A percentile compares a stretch with the other conserved stretches of the same genome.
Conservation (phyloP, 345 rosid species). For the Excoecaria agallocha region DNA sequence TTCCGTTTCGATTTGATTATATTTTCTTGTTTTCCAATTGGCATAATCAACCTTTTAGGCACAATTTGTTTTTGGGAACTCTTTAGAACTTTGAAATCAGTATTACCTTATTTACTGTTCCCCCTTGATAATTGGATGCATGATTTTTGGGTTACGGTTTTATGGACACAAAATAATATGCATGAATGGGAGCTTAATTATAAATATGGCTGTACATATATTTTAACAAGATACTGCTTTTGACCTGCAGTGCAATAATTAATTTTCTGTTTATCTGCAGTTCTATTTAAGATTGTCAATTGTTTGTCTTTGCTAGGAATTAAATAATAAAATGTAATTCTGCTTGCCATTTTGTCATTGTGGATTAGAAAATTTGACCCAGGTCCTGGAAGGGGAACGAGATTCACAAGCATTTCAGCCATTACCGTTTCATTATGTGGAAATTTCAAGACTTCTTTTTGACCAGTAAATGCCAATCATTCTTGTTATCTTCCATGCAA, state of each 20-base stretch:
- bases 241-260: too few relatives aligned
- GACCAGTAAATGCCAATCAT: slow-evolving; percentile 55
- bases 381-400: slow-evolving; percentile 78
- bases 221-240: not conserved
- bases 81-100: not conserved
- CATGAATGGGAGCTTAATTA: not conserved
- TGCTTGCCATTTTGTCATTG: slow-evolving; percentile 8
- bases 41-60: not conserved
- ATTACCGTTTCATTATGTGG: slow-evolving; percentile 82
- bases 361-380: slow-evolving; percentile 62
- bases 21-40: not conserved
- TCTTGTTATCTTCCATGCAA: slow-evolving; percentile 3
- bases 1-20: not conserved
- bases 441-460: slow-evolving; percentile 81
- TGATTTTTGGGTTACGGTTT: not conserved
- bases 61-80: not conserved
- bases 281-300: not conserved
- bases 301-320: not conserved
- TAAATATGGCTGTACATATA: not conserved
- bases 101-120: not conserved
- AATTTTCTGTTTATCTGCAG: not conserved
- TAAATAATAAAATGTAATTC: not conserved
- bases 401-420: slow-evolving; percentile 82
- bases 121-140: not conserved
- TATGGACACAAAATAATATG: not conserved